These are phyloP conservation scores for Xylaria scruposa DNA, from an alignment of 495 filamentous ascomycete genomes.

Conservation along the genomic window DNA sequence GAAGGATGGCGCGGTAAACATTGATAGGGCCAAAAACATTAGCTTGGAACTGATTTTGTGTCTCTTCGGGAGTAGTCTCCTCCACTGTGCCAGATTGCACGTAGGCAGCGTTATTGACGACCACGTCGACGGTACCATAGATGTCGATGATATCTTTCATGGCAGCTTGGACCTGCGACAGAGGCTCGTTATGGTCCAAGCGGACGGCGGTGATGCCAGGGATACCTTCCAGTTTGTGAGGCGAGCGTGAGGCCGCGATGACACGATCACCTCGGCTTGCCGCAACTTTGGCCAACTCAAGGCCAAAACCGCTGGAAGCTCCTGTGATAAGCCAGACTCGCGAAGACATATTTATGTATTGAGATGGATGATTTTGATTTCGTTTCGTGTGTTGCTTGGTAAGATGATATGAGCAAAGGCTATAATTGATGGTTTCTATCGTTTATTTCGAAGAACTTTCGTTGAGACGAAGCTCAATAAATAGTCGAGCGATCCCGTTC, in stretches of 20 bases:
- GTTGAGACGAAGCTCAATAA: neutral
- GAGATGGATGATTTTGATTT: neutral
- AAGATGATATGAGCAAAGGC: neutral
- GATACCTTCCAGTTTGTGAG: constrained; percentile 36
- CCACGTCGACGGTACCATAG: constrained; percentile 45
- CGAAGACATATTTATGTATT: constrained; percentile 19
- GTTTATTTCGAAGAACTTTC: neutral
- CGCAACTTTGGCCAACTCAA: constrained; percentile 50
- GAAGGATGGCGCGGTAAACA: constrained; percentile 41
- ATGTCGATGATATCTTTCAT: constrained; percentile 37
- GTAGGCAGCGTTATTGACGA: constrained; percentile 49
- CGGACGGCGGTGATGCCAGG: constrained; percentile 36
- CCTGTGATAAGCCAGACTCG: constrained; percentile 64
- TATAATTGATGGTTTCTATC: neutral
- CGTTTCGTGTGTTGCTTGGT: neutral
- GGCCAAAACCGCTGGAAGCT: constrained; percentile 60
- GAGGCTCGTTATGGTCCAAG: constrained; percentile 47
- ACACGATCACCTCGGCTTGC: constrained; percentile 58
- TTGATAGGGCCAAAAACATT: constrained; percentile 53
- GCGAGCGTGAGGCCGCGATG: constrained; percentile 59
- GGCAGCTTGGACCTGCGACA: constrained; percentile 36
- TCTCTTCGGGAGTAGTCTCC: constrained; percentile 52
- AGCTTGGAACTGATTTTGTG: constrained; percentile 49
- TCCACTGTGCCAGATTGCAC: constrained; percentile 48
- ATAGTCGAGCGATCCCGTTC: neutral